These are phyloP conservation scores for Daldinia grandis DNA, from an alignment of 495 filamentous ascomycete species.

Conservation along the genomic window DNA sequence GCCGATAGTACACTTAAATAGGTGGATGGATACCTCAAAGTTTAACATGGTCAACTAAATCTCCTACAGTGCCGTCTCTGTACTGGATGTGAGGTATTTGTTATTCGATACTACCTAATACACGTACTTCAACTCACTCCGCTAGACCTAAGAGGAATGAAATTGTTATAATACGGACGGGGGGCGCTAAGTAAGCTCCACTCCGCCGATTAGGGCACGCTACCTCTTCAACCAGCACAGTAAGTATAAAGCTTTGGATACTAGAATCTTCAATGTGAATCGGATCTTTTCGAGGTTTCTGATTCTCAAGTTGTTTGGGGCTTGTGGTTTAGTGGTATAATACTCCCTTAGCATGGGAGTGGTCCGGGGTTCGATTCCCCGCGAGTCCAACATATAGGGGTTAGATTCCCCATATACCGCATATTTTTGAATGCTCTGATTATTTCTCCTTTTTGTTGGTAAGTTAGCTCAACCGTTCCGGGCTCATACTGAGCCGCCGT, in stretches of 20 bases:
- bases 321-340: constrained; percentile 45
- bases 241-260: background rate
- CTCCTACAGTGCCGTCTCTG: background rate
- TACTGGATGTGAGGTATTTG: background rate
- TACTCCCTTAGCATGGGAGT: constrained; percentile 54
- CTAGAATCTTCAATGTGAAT: background rate
- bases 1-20: no score
- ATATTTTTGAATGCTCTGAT: background rate
- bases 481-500: background rate
- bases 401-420: constrained; percentile 1
- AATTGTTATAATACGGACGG: background rate
- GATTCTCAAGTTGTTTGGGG: background rate
- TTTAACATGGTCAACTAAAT: background rate
- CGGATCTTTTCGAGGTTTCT: background rate
- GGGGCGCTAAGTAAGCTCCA: background rate
- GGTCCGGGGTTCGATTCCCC: constrained; percentile 68
- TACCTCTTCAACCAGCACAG: background rate
- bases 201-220: background rate
- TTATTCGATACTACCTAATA: background rate
- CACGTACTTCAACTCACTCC: background rate
- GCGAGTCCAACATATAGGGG: constrained; percentile 48
- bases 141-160: background rate
- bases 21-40: no score
- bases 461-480: background rate
- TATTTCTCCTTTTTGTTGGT: no score